Conservation (phyloP, 2,329 filamentous ascomycete species). For the Verruconis gallopava region DNA sequence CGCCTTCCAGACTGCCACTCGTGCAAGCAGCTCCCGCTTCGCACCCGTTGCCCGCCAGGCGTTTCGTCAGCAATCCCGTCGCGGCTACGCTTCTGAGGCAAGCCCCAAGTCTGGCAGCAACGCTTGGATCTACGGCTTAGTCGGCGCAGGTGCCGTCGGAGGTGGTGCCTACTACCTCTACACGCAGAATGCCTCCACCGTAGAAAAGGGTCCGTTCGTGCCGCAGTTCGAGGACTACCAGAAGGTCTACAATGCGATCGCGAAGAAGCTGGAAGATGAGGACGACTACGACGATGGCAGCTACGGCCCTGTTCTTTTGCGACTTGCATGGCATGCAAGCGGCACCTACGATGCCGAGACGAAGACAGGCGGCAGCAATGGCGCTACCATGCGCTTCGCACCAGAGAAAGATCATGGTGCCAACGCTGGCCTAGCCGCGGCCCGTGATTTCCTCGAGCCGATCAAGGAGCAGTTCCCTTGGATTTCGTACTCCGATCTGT, state of each 20-base stretch:
- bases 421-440: conserved; percentile 77
- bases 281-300: conserved; percentile 94
- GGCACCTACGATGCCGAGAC: conserved; percentile 77
- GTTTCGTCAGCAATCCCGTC: conserved; percentile 61
- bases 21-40: conserved; percentile 31
- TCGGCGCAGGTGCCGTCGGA: conserved; percentile 21
- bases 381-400: conserved; percentile 90
- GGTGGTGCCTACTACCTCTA: conserved; percentile 13
- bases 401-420: conserved; percentile 84
- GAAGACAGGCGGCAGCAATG: conserved; percentile 83
- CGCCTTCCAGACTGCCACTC: conserved; percentile 14
- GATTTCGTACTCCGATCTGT: conserved; percentile 94
- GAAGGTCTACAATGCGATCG: conserved; percentile 84
- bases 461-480: conserved; percentile 86
- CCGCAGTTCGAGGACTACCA: conserved; percentile 84
- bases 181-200: neutral
- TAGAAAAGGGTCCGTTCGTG: conserved; percentile 40
- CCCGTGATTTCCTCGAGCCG: conserved; percentile 85
- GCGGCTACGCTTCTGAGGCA: conserved; percentile 56
- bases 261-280: conserved; percentile 67
- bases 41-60: conserved; percentile 46
- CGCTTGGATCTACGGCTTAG: conserved; percentile 20
- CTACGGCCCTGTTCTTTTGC: conserved; percentile 82
- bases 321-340: conserved; percentile 86
- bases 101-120: conserved; percentile 29